Evolutionary conservation across 768 basidiomycete species (phyloP), one percentile per base, ranked within the genome.

Genomic region (Podaxis carcinomalis): DNA sequence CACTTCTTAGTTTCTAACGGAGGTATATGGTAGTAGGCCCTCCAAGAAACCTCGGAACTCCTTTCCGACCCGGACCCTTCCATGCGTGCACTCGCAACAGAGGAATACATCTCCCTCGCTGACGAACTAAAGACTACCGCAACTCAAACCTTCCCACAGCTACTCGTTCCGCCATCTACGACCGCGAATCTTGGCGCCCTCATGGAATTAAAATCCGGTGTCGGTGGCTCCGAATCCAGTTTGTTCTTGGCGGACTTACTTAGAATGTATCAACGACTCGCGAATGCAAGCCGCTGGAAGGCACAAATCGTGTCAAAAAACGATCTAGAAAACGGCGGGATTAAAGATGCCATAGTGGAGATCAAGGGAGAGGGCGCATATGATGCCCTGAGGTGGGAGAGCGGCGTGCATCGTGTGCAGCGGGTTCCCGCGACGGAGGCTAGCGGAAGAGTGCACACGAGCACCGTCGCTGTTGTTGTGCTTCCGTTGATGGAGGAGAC

Each of bases 341-440:
- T 86, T 51, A 89, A 87, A 65, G 91, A 93, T 60, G 92, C 88
- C 4, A 83, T 90, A 19, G 72, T 94, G 7, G 93, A 95, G 68
- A 76, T 95, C 11, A 87, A 87, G 62, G 92, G 93, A 0, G 74
- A 81, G 1, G 88, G 90, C 0, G 87, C 85, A 9, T 98, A 91
- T 66, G 95, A 95, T 61, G 73, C 77, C 0, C 71, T 98, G 56
- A 77, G 87, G 39, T 95, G 89, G 87, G 97, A 99, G 73, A 94
- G 90, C 62, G 97, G 97, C 2, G 94, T 99, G 0, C 97, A 98
- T 75, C 81, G 97, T 2, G 94, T 99, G 0, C 96, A 98, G 75
- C 75, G 97, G 44, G 92, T 98, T 0, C 97, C 97, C 1, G 86
- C 86, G 7, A 98, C 95, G 3, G 96, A 98, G 67, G 78, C 88